Evolutionary conservation across 306 rosid genomes (phyloP), one percentile per base, ranked within the genome.

Genomic region (Malus fusca): DNA sequence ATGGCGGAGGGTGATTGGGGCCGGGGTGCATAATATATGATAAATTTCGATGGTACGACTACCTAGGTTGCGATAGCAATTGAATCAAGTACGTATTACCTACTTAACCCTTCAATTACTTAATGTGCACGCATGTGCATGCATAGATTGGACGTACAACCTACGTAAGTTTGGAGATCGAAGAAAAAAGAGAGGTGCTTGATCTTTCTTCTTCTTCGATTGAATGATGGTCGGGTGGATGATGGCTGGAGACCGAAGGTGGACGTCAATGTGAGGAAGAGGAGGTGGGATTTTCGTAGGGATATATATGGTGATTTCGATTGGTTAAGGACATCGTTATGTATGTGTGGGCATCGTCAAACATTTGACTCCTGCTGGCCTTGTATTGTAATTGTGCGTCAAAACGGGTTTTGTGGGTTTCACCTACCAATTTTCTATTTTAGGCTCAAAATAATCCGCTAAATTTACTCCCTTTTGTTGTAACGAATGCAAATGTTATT

Each of bases 311-410:
- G 48, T 64, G 66, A 6, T 60, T 80, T 83, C 75, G 62, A 71
- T 72, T 71, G 83, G 78, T 79, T 67, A 46, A 83, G 81, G 88
- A 33, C 79, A 65, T 80, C 74, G 90, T 82, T 86, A 77, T 43
- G 52, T 74, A 19, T 83, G 78, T 67, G 84, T 64, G 90, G 89
- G 22, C 12, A n/a, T n/a, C 62, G 26, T 56, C 62, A 56, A 56
- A n/a, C 28, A 22, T 56, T 56, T 48, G 55, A 48, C 55, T 48
- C 21, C 21, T 48, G 55, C n/a, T 43, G 52, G 21, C 23, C 28
- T 31, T 48, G 48, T 8, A 8, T 75, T 65, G 14, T 65, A 48
- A 63, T 51, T 11, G 31, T 21, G 35, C 35, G 63, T 23, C 75
- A 69, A 37, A 23, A 68, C 77, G 77, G 37, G 23, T 8, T 53